Evolutionary conservation across 768 basidiomycete species (phyloP).

Genomic region (Mycena kentingensis): DNA sequence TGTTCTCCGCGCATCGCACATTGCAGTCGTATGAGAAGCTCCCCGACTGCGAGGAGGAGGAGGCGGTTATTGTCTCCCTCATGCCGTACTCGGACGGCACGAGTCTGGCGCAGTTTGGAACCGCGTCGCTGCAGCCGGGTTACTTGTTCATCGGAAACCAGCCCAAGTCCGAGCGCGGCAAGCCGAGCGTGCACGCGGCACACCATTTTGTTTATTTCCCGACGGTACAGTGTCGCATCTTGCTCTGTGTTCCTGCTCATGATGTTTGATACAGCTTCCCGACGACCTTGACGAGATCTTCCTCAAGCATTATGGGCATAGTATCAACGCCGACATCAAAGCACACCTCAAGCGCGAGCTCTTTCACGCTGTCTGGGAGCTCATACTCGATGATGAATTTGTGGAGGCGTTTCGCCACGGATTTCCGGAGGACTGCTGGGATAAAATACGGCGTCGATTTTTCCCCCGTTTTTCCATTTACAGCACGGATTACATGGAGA

Average conservation of each 20-base stretch:
- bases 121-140: conserved; percentile 42
- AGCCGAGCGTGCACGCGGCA: conserved; percentile 28
- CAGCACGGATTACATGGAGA: conserved; percentile 32
- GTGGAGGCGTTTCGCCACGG: conserved; percentile 24
- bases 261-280: conserved; percentile 26
- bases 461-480: conserved; percentile 29
- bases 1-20: too few relatives aligned
- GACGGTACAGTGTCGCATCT: conserved; percentile 26
- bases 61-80: conserved; percentile 26
- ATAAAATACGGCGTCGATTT: conserved; percentile 24
- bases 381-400: conserved; percentile 20
- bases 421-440: conserved; percentile 22
- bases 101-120: conserved; percentile 39
- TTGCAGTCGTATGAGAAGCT: too few relatives aligned
- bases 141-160: conserved; percentile 43
- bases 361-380: conserved; percentile 10
- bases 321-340: not conserved
- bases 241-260: not conserved
- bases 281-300: conserved; percentile 22
- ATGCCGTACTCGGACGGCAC: conserved; percentile 41
- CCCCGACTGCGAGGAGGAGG: too few relatives aligned
- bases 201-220: conserved; percentile 45
- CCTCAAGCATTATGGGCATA: not conserved
- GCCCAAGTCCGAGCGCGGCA: conserved; percentile 41
- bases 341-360: conserved; percentile 23